Conservation (phyloP, 2,329 filamentous ascomycete genomes). For the Blumeria hordei region DNA sequence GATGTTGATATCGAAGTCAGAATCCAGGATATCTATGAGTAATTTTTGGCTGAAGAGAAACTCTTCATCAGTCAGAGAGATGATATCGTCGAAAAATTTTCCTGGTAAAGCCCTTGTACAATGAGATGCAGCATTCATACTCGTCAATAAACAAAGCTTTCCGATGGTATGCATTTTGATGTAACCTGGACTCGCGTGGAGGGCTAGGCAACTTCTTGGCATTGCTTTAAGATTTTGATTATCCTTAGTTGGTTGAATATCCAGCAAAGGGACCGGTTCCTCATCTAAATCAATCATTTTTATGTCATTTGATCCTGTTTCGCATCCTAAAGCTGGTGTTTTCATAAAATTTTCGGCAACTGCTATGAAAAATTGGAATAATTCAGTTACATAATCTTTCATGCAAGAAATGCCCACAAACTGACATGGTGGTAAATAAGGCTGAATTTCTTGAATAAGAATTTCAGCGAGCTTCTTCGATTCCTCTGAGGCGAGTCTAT, state of each 20-base stretch:
- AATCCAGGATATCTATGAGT: constrained; percentile 26
- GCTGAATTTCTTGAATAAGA: constrained; percentile 11
- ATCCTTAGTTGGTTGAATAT: constrained; percentile 17
- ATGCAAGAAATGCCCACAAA: constrained; percentile 6
- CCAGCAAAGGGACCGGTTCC: constrained; percentile 5
- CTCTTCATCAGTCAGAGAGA: constrained; percentile 26
- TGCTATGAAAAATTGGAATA: constrained; percentile 9
- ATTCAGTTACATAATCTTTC: constrained; percentile 5
- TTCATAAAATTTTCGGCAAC: constrained; percentile 6
- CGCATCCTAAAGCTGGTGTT: background rate
- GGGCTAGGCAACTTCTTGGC: constrained; percentile 18
- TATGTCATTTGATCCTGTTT: constrained; percentile 15
- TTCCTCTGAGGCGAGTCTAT: constrained; percentile 5
- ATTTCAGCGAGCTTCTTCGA: constrained; percentile 7
- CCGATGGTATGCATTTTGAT: constrained; percentile 9
- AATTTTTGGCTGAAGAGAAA: constrained; percentile 26
- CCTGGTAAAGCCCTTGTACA: constrained; percentile 22
- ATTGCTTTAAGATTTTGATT: constrained; percentile 22
- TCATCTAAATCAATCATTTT: constrained; percentile 45
- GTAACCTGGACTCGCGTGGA: constrained; percentile 9
- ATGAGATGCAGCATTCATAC: constrained; percentile 6
- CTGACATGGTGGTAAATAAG: constrained; percentile 10
- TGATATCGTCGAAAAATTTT: constrained; percentile 24
- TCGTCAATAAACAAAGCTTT: constrained; percentile 9
- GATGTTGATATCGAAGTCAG: constrained; percentile 25